A percentile compares a stretch with the other conserved stretches of the same genome.
These are phyloP conservation scores for Linum usitatissimum DNA, from an alignment of 345 rosid genomes.

Conservation along the genomic window DNA sequence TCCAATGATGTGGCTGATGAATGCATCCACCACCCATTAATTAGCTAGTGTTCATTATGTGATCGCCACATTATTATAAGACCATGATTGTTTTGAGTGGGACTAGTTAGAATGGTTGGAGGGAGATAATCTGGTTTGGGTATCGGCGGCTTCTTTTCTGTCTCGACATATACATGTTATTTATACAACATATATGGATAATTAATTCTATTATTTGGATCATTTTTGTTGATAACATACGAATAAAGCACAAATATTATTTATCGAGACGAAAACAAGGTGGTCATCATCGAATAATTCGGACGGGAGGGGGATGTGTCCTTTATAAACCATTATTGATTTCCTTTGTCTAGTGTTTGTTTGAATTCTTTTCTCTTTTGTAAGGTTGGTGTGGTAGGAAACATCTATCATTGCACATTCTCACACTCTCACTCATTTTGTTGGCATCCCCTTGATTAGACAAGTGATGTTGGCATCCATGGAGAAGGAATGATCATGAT, in stretches of 20 bases:
- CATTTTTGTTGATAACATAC: too few relatives aligned
- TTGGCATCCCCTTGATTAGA: background rate
- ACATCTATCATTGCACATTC: slow-evolving; percentile 25
- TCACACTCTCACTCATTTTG: slow-evolving; percentile 6
- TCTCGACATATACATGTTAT: too few relatives aligned
- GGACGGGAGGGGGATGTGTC: slow-evolving; percentile 8
- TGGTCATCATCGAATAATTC: background rate
- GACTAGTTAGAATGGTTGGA: too few relatives aligned
- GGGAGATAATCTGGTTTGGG: too few relatives aligned
- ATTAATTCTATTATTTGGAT: too few relatives aligned
- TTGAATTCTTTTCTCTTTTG: slow-evolving; percentile 3
- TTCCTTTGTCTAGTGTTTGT: background rate
- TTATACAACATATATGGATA: too few relatives aligned
- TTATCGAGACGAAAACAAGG: too few relatives aligned
- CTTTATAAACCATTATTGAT: slow-evolving; percentile 15
- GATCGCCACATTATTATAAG: background rate
- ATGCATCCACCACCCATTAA: slow-evolving; percentile 17
- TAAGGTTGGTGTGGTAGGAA: slow-evolving; percentile 33
- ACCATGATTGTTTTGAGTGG: too few relatives aligned
- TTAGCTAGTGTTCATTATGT: background rate
- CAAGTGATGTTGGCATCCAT: background rate
- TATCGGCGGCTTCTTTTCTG: too few relatives aligned
- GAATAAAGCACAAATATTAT: too few relatives aligned
- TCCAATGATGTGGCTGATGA: slow-evolving; percentile 24
- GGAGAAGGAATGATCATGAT: too few relatives aligned